Evolutionary conservation across 495 filamentous ascomycete genomes (phyloP), one percentile per base, ranked within the genome.

Genomic region (Podospora pseudopauciseta): DNA sequence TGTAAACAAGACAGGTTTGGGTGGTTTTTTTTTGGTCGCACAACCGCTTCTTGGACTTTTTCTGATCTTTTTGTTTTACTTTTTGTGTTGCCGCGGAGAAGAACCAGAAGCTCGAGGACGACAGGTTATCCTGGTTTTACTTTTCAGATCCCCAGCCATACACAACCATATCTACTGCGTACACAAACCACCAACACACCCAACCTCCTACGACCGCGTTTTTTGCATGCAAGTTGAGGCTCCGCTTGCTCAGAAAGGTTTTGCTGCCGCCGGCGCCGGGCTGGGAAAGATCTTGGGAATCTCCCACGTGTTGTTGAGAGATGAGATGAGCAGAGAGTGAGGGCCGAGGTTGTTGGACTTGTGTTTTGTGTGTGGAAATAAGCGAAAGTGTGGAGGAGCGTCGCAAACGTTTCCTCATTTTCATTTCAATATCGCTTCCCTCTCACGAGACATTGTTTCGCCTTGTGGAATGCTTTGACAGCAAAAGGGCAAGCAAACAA

Each of bases 151-250:
- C 2, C 56, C 30, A 32, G 56, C 56, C 56, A 54, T 49, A 11
- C 30, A 23, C 23, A 23, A 23, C 23, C 23, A 23, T 32, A 7
- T 32, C 4, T 32, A 32, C 30, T 32, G 7, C 30, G 4, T 32
- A 32, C 30, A 32, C 39, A 18, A 49, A 49, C 39, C 39, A 49
- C 39, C 15, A 11, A 13, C 39, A 18, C 39, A 61, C 64, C 64
- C 64, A 60, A 65, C 64, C 64, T 60, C 64, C 64, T 49, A 65
- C 39, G 13, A 49, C 39, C 39, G 39, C 39, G 39, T 49, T 49
- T 18, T 49, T 49, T 16, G 39, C 39, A 16, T 16, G 39, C 39
- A 49, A 13, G 39, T 49, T 49, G 39, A 49, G 39, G 7, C 39
- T 49, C 39, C 39, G 39, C 39, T 49, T 49, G 39, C 23, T 23